These are phyloP conservation scores for Lunularia cruciata DNA, from an alignment of 225 moss, liverwort and hornwort genomes.

Conservation along the genomic window DNA sequence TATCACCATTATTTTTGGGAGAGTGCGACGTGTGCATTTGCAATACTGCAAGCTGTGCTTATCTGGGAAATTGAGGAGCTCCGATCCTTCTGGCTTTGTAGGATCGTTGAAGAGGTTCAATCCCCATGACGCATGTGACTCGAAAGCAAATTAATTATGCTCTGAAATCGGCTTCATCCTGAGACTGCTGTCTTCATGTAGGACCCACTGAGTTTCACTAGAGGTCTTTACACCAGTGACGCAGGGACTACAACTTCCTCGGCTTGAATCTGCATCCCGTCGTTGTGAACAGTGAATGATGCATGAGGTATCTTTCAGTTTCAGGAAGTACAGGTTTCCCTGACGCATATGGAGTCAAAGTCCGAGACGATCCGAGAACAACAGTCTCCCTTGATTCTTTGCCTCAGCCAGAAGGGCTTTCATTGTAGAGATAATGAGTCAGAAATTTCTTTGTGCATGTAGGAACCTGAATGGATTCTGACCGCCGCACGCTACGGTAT, in stretches of 20 bases:
- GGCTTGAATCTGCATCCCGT: no score
- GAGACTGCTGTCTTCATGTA: not conserved
- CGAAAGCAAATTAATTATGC: not conserved
- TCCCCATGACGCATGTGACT: not conserved
- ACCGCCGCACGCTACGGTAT: no score
- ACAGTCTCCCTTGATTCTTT: no score
- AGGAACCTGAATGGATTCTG: no score
- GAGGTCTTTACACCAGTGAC: not conserved
- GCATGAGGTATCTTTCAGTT: not conserved
- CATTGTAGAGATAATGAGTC: no score
- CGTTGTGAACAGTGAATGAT: not conserved
- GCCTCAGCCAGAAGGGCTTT: no score
- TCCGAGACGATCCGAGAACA: no score
- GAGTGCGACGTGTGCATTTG: not conserved
- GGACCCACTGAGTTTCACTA: not conserved
- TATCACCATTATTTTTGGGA: not conserved
- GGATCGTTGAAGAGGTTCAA: not conserved
- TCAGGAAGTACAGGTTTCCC: not conserved
- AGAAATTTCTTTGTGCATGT: no score
- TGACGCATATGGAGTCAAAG: not conserved
- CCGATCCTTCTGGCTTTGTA: no score
- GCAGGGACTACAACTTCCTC: no score
- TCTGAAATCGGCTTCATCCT: not conserved
- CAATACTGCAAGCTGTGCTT: not conserved
- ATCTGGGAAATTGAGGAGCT: no score